Evolutionary conservation across 192 early-diverging fungal species (phyloP).

Genomic region (Backusella tuberculispora): DNA sequence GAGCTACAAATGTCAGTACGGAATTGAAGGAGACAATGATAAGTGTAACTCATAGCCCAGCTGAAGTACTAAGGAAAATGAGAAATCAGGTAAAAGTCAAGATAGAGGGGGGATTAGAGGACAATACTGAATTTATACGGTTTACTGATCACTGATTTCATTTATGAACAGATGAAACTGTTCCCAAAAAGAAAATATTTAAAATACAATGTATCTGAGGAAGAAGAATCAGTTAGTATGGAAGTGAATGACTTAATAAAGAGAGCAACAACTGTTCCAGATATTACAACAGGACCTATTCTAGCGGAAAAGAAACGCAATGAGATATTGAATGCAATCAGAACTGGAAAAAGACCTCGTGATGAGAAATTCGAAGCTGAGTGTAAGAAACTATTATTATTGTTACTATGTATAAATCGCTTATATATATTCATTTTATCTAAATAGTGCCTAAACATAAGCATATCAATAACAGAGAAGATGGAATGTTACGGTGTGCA

Average conservation of each 20-base stretch:
- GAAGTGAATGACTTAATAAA: slow-evolving; percentile 24
- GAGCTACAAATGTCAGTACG: background rate
- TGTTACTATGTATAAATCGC: background rate
- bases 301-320: slow-evolving; percentile 40
- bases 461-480: slow-evolving; percentile 25
- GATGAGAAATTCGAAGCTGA: slow-evolving; percentile 26
- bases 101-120: background rate
- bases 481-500: slow-evolving; percentile 30
- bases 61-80: slow-evolving; percentile 20
- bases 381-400: slow-evolving; percentile 21
- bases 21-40: slow-evolving; percentile 18
- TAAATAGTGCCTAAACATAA: slow-evolving; percentile 18
- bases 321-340: slow-evolving; percentile 32
- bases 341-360: slow-evolving; percentile 32
- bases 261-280: slow-evolving; percentile 25
- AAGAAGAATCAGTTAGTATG: background rate
- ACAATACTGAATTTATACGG: too few relatives aligned
- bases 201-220: background rate
- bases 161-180: background rate
- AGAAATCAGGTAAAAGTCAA: slow-evolving; percentile 28
- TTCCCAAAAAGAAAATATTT: background rate
- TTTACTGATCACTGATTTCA: background rate
- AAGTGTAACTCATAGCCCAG: background rate
- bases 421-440: background rate
- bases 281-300: slow-evolving; percentile 31